Evolutionary conservation across 306 rosid species (phyloP), one percentile per base, ranked within the genome.

Genomic region (Quillaja saponaria): DNA sequence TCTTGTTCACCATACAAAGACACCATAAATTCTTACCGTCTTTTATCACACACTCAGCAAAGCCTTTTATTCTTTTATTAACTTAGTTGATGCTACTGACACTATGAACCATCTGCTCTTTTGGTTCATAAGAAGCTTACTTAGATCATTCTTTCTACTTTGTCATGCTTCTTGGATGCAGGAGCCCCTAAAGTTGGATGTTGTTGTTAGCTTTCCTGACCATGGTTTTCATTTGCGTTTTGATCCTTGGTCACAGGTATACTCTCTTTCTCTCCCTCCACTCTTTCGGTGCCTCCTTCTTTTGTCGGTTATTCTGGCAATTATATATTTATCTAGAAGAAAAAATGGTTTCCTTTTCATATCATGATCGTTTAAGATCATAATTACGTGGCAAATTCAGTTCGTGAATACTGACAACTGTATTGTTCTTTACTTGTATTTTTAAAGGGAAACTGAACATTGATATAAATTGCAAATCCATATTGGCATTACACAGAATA

Each of bases 201-300:
- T 86, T 53, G 99, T 94, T 62, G 87, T 94, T 74, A 87, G 95
- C 82, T 94, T 94, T 72, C 99, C 99, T 0, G 99, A 94, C 71
- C 99, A 94, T 46, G 99, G 99, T 18, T 94, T 89, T 76, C 97
- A 94, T 83, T 95, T 94, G 50, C 95, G 99, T 3, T 94, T 94
- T 31, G 97, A 94, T 81, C 91, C 99, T 3, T 87, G 97, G 96
- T 94, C 97, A 38, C 99, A 94, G 99, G 99, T 92, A 47, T 51
- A 17, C 44, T 39, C 13, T 2, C 58, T 58, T 50, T 9, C 44
- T 39, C 44, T 39, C 44, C 31, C 31, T 20, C 8, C 28, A 3
- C 64, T 3, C 7, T 35, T 58, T 13, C 8, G 7, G 34, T 13
- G 4, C 31, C 31, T 25, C 31, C 34, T 12, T 63, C 17, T 35